Base-by-base conservation (phyloP, 2,329 filamentous ascomycete genomes). In the Curvularia eragrostidis region DNA sequence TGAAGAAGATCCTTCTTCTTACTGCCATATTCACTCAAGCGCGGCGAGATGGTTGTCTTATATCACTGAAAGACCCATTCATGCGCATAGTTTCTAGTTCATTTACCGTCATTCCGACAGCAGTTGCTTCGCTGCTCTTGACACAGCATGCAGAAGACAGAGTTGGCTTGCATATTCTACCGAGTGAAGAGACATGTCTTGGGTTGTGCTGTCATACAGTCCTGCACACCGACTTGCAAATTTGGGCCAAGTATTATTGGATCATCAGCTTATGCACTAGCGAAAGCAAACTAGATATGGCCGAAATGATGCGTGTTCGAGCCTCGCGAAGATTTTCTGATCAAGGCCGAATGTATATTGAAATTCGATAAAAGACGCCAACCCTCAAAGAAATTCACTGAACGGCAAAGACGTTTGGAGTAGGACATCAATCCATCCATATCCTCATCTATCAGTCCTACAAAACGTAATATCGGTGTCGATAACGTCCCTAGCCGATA, bases 71-170 rank as follows among this genome's bases (percentile, higher is more conserved):
- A 19, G 2, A 2, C 26, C 12, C 9, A 19, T 21, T 19, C n/a
- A 12, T 13, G 28, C 12, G 7, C 5, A 32, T 5, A 19, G 2
- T 19, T 21, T 13, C 12, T 18, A 28, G 9, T 32, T 9, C 26
- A 10, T 9, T 5, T 46, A 4, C 26, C 32, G 26, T 10, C 3
- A 32, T 13, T 7, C 18, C 19, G 9, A 32, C n/a, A 3, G 3
- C 15, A 26, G 8, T 18, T 2, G 43, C n/a, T 30, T 32, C 10
- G n/a, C 26, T 12, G 12, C 7, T 46, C 43, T 32, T 12, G 56
- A 43, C 39, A 34, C 42, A 32, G 51, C 54, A 61, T 36, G 48
- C 50, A 64, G 52, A 49, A 36, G 48, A 39, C 41, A 49, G 28
- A 58, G 34, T 52, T 54, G 53, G 57, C 52, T 48, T 36, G 21